Percentiles rank a stretch among this genome's conserved stretches.
These are phyloP conservation scores for Blastocladiella britannica DNA, from an alignment of 192 early-diverging fungal genomes.

Conservation along the genomic window DNA sequence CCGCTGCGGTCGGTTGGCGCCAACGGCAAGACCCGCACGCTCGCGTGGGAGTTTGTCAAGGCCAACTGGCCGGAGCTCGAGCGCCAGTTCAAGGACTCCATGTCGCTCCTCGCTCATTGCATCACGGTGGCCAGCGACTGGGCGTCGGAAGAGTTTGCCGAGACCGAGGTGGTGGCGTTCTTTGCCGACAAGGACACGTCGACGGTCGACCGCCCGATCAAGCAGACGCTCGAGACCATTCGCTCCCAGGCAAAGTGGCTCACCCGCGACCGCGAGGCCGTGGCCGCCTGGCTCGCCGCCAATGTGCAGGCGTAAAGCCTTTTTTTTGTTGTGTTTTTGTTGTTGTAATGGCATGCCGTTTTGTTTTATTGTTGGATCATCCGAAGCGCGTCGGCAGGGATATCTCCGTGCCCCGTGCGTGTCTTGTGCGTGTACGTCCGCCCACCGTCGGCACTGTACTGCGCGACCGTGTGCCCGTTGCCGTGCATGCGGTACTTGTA, in stretches of 20 bases:
- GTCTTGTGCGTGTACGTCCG: slow-evolving; percentile 58
- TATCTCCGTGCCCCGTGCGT: no score
- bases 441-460: slow-evolving; percentile 50
- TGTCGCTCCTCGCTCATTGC: background rate
- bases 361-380: background rate
- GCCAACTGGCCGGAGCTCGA: background rate
- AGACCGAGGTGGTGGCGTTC: slow-evolving; percentile 9
- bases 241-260: slow-evolving; percentile 13
- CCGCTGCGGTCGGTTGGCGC: background rate
- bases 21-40: no score
- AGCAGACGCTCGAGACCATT: slow-evolving; percentile 50
- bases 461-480: slow-evolving; percentile 56
- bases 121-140: background rate
- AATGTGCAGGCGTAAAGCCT: background rate
- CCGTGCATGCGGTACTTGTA: slow-evolving; percentile 93
- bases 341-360: background rate
- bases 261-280: background rate
- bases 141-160: background rate
- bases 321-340: background rate
- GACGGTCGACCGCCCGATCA: slow-evolving; percentile 34
- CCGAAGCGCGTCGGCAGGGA: no score
- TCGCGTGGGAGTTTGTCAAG: slow-evolving; percentile 1
- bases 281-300: background rate
- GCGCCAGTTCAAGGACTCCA: background rate
- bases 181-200: slow-evolving; percentile 25